A percentile compares a stretch with the other conserved stretches of the same genome.
Conservation (phyloP, 208 protist species). For the Hexamita inflata region DNA sequence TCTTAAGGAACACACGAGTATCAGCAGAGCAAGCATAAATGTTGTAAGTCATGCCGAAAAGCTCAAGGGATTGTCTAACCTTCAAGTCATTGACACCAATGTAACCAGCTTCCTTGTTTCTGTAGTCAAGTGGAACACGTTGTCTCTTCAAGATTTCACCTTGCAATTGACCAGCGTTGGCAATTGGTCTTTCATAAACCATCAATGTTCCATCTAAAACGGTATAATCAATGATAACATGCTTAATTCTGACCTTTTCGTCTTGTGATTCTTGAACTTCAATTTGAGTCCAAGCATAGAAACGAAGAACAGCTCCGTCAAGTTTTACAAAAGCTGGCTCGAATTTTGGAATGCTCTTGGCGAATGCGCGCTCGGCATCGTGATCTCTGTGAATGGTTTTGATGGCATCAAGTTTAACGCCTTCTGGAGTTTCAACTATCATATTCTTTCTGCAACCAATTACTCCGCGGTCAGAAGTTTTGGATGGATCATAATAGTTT, state of each 20-base stretch:
- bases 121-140: slow-evolving; percentile 52
- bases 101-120: slow-evolving; percentile 58
- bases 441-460: slow-evolving; percentile 20
- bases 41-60: slow-evolving; percentile 65
- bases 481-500: no score
- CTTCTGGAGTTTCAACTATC: neutral
- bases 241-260: slow-evolving; percentile 66
- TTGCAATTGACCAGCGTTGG: slow-evolving; percentile 71
- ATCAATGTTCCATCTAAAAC: slow-evolving; percentile 73
- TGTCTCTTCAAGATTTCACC: slow-evolving; percentile 65
- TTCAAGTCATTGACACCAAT: slow-evolving; percentile 65
- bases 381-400: neutral
- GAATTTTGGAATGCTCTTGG: neutral
- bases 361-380: neutral
- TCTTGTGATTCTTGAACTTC: slow-evolving; percentile 63
- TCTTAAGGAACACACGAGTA: slow-evolving; percentile 67
- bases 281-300: slow-evolving; percentile 77
- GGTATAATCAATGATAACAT: slow-evolving; percentile 70
- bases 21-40: slow-evolving; percentile 75
- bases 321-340: slow-evolving; percentile 65
- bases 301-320: slow-evolving; percentile 75
- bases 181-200: slow-evolving; percentile 65
- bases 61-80: slow-evolving; percentile 58
- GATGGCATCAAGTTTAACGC: neutral
- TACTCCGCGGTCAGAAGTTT: neutral